phyloP scores from a whole-genome alignment of 139 green algal genomes.

The Closterium sp. region DNA sequence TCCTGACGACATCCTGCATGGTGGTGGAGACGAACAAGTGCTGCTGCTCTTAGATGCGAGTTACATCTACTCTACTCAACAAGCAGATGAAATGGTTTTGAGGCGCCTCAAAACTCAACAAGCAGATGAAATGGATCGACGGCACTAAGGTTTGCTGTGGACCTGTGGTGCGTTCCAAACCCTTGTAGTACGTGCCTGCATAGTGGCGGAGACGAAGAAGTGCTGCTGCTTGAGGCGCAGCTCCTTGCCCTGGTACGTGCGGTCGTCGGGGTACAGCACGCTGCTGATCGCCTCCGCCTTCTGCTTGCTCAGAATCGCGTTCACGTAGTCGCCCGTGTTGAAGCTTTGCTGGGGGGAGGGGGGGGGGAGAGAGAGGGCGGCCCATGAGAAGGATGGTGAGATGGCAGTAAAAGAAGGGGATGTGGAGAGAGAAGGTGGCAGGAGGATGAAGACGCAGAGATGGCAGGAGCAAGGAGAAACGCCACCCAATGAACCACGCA shows the following conservation, averaged over 20 bases:
- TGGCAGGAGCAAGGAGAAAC: too few species aligned
- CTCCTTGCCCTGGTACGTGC: slow-evolving; percentile 93
- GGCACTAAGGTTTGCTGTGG: too few species aligned
- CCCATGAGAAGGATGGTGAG: slow-evolving; percentile 27
- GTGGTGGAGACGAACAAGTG: too few species aligned
- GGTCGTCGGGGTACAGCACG: slow-evolving; percentile 98
- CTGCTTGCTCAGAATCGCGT: slow-evolving; percentile 77
- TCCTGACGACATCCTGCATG: too few species aligned
- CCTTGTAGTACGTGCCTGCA: too few species aligned
- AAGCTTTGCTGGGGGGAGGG: slow-evolving; percentile 59
- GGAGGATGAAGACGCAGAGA: neutral
- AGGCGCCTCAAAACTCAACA: too few species aligned
- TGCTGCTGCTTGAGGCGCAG: slow-evolving; percentile 99
- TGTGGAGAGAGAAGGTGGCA: neutral
- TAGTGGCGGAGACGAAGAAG: slow-evolving; percentile 96
- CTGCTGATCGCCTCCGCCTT: slow-evolving; percentile 87
- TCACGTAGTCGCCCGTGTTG: slow-evolving; percentile 82
- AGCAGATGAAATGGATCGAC: too few species aligned
- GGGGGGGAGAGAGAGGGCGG: neutral
- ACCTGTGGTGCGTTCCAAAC: too few species aligned
- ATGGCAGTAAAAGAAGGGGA: neutral
- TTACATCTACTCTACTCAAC: too few species aligned
- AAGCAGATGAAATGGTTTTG: too few species aligned
- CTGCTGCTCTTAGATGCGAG: too few species aligned
- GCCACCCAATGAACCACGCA: too few species aligned